A percentile compares a stretch with the other conserved stretches of the same genome.
phyloP scores from a whole-genome alignment of 768 basidiomycete species.

The Exidia glandulosa region DNA sequence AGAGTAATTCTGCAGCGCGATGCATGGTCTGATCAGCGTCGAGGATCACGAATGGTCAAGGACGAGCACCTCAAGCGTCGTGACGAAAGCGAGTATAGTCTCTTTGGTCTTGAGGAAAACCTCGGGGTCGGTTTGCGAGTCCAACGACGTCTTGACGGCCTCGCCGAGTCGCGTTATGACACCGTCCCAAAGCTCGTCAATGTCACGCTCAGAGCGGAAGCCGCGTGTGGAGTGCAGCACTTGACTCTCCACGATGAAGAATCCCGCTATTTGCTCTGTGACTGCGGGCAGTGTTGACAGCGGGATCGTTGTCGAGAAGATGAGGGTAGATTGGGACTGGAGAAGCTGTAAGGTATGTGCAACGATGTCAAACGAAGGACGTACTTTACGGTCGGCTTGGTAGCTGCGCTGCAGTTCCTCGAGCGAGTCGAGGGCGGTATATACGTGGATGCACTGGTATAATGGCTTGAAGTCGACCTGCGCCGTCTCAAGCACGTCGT shows the following conservation, averaged over 20 bases:
- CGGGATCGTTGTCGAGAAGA: slow-evolving; percentile 67
- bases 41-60: background rate
- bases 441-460: slow-evolving; percentile 95
- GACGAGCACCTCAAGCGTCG: slow-evolving; percentile 82
- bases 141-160: slow-evolving; percentile 62
- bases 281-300: slow-evolving; percentile 58
- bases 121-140: slow-evolving; percentile 67
- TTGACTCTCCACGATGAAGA: slow-evolving; percentile 92
- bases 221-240: slow-evolving; percentile 79
- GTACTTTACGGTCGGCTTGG: slow-evolving; percentile 91
- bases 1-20: slow-evolving; percentile 54
- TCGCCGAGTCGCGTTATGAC: slow-evolving; percentile 63
- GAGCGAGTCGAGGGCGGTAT: slow-evolving; percentile 81
- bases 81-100: slow-evolving; percentile 71
- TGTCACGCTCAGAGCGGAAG: slow-evolving; percentile 84
- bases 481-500: slow-evolving; percentile 87
- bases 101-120: slow-evolving; percentile 77
- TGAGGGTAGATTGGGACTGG: slow-evolving; percentile 93
- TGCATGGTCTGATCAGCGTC: background rate
- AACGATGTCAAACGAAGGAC: background rate
- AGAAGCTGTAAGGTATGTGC: background rate
- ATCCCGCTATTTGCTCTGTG: slow-evolving; percentile 90
- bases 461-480: slow-evolving; percentile 91
- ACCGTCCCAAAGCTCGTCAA: slow-evolving; percentile 92
- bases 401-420: slow-evolving; percentile 85